A percentile compares a stretch with the other conserved stretches of the same genome.
phyloP scores from a whole-genome alignment of 2,329 filamentous ascomycete genomes.

The Penicillium sp. region DNA sequence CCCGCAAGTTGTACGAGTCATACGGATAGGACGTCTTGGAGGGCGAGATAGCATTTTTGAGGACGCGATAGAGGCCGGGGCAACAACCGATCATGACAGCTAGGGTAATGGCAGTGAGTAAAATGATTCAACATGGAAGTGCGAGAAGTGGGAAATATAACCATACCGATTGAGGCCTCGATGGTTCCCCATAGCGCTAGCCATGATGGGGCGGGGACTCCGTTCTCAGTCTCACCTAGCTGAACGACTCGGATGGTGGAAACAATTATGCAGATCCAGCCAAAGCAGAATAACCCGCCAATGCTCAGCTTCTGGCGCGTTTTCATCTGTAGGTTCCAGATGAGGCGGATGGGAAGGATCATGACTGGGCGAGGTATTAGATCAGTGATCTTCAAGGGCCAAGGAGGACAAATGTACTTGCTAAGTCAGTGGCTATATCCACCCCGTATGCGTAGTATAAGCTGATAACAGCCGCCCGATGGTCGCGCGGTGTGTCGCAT shows the following conservation, averaged over 20 bases:
- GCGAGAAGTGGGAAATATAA: not conserved
- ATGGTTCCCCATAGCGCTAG: slow-evolving; percentile 37
- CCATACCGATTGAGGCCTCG: slow-evolving; percentile 34
- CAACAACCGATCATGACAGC: slow-evolving; percentile 22
- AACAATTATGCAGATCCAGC: slow-evolving; percentile 25
- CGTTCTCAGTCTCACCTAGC: slow-evolving; percentile 27
- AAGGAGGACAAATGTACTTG: slow-evolving; percentile 22
- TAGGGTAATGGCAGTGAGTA: not conserved
- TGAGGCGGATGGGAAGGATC: slow-evolving; percentile 35
- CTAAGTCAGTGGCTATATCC: slow-evolving; percentile 35
- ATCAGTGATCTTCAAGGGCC: no score
- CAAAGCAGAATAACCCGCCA: slow-evolving; percentile 25
- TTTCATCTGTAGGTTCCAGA: slow-evolving; percentile 37
- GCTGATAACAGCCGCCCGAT: slow-evolving; percentile 29
- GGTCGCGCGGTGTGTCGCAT: slow-evolving; percentile 28
- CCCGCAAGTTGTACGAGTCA: slow-evolving; percentile 5
- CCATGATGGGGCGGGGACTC: slow-evolving; percentile 33
- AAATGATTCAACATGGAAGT: not conserved
- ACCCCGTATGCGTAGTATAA: slow-evolving; percentile 36
- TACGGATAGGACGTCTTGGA: slow-evolving; percentile 9
- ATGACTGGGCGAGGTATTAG: slow-evolving; percentile 27
- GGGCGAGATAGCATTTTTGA: slow-evolving; percentile 11
- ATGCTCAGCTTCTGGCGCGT: slow-evolving; percentile 32
- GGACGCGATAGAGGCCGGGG: slow-evolving; percentile 15
- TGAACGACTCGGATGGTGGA: slow-evolving; percentile 30